Evolutionary conservation across 2,329 filamentous ascomycete genomes (phyloP).

Genomic region (Ophiostoma himal-ulmi): DNA sequence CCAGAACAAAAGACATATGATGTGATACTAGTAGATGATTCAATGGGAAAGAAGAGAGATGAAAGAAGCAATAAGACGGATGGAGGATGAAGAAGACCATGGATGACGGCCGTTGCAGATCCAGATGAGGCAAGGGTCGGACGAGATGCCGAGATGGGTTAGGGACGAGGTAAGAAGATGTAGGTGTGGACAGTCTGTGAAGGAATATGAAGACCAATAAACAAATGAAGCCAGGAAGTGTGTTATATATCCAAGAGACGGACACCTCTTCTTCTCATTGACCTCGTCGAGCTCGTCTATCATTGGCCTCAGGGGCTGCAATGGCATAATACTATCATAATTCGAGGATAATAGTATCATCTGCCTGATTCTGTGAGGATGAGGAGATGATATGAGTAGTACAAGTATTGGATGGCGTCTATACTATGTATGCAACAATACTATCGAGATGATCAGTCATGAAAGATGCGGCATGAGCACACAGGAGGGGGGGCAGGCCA

Average conservation of each 20-base stretch:
- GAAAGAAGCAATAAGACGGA: neutral
- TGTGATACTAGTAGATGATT: neutral
- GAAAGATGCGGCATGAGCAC: neutral
- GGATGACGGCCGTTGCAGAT: neutral
- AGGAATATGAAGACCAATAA: neutral
- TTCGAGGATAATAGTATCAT: neutral
- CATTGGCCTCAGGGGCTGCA: neutral
- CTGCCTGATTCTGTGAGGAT: neutral
- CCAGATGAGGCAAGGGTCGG: neutral
- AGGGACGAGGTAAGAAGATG: neutral
- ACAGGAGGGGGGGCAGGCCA: neutral
- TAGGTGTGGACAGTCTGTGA: neutral
- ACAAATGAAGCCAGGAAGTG: neutral
- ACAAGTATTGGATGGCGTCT: neutral
- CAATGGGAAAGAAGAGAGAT: neutral
- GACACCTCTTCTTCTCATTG: neutral
- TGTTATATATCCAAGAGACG: neutral
- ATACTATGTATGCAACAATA: neutral
- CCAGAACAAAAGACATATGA: neutral
- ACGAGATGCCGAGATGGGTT: neutral
- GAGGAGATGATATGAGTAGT: neutral
- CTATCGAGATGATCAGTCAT: constrained; percentile 13
- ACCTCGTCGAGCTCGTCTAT: neutral
- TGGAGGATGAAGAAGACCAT: neutral
- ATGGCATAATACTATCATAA: constrained; percentile 5